These are phyloP conservation scores for Gossypium turneri DNA, from an alignment of 345 rosid species.

Conservation along the genomic window DNA sequence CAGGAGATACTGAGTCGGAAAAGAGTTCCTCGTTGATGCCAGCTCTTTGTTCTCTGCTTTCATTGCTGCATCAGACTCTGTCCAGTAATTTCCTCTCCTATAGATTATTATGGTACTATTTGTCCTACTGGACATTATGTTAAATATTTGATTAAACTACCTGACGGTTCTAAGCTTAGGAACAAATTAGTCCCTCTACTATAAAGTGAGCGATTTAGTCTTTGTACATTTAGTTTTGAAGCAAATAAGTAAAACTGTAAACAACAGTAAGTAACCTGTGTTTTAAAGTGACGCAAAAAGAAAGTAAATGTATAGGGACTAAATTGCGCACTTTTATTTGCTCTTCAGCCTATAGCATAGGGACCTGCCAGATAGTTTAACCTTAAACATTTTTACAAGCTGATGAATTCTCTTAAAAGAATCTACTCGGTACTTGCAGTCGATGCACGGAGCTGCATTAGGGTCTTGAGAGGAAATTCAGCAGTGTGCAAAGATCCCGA, in stretches of 20 bases:
- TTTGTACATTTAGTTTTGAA: not conserved
- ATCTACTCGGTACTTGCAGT: constrained; percentile 19
- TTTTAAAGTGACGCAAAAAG: not conserved
- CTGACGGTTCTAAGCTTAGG: not conserved
- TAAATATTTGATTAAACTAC: not conserved
- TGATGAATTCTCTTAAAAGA: not conserved
- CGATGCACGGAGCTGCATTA: not conserved
- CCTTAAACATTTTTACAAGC: not conserved
- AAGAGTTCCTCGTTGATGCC: constrained; percentile 61
- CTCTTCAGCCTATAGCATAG: not conserved
- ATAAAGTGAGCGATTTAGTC: not conserved
- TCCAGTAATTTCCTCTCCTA: constrained; percentile 24
- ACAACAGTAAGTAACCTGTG: not conserved
- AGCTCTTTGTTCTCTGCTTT: constrained; percentile 1
- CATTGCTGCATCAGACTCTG: constrained; percentile 9
- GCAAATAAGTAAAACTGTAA: not conserved
- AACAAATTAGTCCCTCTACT: not conserved
- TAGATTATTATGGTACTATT: constrained; percentile 1
- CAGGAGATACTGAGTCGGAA: constrained; percentile 91
- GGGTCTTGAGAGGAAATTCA: not conserved
- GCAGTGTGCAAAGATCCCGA: not conserved
- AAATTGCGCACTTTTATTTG: not conserved
- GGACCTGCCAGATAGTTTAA: not conserved
- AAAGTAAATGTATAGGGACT: not conserved
- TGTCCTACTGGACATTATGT: not conserved